A percentile compares a stretch with the other conserved stretches of the same genome.
Conservation (phyloP, 495 filamentous ascomycete genomes). For the Xylaria grammica region DNA sequence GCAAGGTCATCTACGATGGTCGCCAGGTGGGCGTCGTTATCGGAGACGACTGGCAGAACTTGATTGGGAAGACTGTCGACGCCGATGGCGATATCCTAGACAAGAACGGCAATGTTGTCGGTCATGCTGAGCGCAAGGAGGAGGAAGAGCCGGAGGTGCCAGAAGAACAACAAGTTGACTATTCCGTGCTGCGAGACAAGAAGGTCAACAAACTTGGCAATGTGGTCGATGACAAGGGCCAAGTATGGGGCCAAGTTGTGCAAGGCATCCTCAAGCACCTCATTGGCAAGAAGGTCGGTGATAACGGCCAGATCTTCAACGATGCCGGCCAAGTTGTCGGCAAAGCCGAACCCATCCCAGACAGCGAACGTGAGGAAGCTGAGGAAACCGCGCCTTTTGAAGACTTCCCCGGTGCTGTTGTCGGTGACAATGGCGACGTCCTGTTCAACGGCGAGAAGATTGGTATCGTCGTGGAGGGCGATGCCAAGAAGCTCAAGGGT, state of each 20-base stretch:
- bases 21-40: constrained; percentile 68
- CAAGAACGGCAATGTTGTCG: constrained; percentile 64
- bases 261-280: constrained; percentile 72
- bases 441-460: constrained; percentile 72
- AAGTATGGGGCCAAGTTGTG: constrained; percentile 70
- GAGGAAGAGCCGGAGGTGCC: constrained; percentile 45
- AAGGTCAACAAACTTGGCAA: constrained; percentile 81
- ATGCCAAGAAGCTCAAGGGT: constrained; percentile 74
- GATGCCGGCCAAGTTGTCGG: constrained; percentile 75
- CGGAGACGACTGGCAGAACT: constrained; percentile 68
- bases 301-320: constrained; percentile 77
- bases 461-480: constrained; percentile 77
- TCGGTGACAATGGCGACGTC: constrained; percentile 73
- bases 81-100: constrained; percentile 69
- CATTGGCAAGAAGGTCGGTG: constrained; percentile 70
- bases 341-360: constrained; percentile 73
- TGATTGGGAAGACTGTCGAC: constrained; percentile 62
- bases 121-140: constrained; percentile 60
- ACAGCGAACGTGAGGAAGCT: constrained; percentile 69
- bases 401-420: constrained; percentile 70
- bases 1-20: constrained; percentile 75
- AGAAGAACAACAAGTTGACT: constrained; percentile 56
- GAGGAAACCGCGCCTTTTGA: constrained; percentile 76
- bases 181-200: constrained; percentile 68
- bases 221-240: constrained; percentile 72